Base-by-base conservation (phyloP, 108 stramenopile species). In the Nannochloropsis salina region DNA sequence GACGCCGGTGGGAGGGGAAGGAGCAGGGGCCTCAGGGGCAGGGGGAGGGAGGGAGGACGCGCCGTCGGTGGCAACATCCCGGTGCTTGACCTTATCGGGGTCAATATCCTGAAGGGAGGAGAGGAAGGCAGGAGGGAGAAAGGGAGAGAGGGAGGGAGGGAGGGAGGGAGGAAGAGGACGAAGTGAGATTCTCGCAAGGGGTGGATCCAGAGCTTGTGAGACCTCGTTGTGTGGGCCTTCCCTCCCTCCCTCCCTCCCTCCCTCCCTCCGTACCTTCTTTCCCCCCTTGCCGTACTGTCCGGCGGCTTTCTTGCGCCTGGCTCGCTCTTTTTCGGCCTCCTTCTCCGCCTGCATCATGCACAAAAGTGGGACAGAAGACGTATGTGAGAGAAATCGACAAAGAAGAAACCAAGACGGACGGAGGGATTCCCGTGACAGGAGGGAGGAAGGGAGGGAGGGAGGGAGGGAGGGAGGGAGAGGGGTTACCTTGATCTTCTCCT, bases 81-180 rank as follows among this genome's bases (percentile, higher is more conserved):
- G 61, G 61, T 74, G 61, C 61, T 74, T 74, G 61, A 74, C 61
- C 61, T 5, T 74, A n/a, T 74, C 61, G 3, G 61, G 61, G 5
- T 74, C 61, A 74, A 74, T 74, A n/a, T 74, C 61, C 61, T 74
- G 61, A n/a, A n/a, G n/a, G n/a, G n/a, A n/a, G n/a, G n/a, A n/a
- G n/a, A n/a, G n/a, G n/a, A n/a, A n/a, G n/a, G n/a, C n/a, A n/a
- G n/a, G n/a, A n/a, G n/a, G n/a, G n/a, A n/a, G n/a, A n/a, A n/a
- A n/a, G n/a, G n/a, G n/a, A n/a, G n/a, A 5, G 61, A 74, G 61
- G 61, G 61, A 74, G 61, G 2, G 61, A 74, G 61, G 61, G 61
- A 74, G 61, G 61, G 61, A 2, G 61, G 61, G 4, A 4, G 61
- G 61, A n/a, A 20, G 61, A 4, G 5, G 15, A 4, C n/a, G 61